These are phyloP conservation scores for Boletus sp. DNA, from an alignment of 1,284 basidiomycete species.

Conservation along the genomic window DNA sequence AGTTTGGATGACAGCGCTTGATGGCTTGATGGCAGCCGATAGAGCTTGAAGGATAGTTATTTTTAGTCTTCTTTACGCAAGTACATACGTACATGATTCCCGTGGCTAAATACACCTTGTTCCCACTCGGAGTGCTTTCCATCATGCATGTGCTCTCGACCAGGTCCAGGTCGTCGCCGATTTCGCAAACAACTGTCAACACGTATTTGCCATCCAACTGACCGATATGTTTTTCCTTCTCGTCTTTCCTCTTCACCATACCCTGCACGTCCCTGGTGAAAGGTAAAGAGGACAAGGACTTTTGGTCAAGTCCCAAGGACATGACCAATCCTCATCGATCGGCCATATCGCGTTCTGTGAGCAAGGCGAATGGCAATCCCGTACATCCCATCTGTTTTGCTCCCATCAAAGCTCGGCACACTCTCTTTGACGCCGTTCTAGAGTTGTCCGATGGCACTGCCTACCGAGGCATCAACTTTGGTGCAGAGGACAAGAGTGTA, in stretches of 20 bases:
- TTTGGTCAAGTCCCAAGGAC: slow-evolving; percentile 21
- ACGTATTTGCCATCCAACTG: slow-evolving; percentile 13
- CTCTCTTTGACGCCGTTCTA: slow-evolving; percentile 61
- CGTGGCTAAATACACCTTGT: neutral
- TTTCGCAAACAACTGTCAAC: slow-evolving; percentile 28
- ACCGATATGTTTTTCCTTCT: slow-evolving; percentile 27
- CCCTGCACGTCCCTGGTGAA: slow-evolving; percentile 40
- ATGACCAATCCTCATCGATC: slow-evolving; percentile 39
- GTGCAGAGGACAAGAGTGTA: slow-evolving; percentile 86
- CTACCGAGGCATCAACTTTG: slow-evolving; percentile 89
- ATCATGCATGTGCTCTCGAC: neutral
- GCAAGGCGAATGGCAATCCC: slow-evolving; percentile 40
- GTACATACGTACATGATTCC: neutral
- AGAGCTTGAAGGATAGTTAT: neutral
- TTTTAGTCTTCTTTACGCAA: neutral
- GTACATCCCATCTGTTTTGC: slow-evolving; percentile 53
- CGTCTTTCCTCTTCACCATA: slow-evolving; percentile 45
- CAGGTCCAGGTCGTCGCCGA: neutral
- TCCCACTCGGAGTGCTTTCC: neutral
- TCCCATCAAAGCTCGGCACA: slow-evolving; percentile 24
- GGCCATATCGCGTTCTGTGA: slow-evolving; percentile 45
- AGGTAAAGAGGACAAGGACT: slow-evolving; percentile 48
- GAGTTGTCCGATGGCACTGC: slow-evolving; percentile 92
- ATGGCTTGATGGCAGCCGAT: too few species aligned
- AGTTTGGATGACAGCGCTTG: neutral